phyloP scores from a whole-genome alignment of 805 yeast species.

The Metschnikowia peoriensis region DNA sequence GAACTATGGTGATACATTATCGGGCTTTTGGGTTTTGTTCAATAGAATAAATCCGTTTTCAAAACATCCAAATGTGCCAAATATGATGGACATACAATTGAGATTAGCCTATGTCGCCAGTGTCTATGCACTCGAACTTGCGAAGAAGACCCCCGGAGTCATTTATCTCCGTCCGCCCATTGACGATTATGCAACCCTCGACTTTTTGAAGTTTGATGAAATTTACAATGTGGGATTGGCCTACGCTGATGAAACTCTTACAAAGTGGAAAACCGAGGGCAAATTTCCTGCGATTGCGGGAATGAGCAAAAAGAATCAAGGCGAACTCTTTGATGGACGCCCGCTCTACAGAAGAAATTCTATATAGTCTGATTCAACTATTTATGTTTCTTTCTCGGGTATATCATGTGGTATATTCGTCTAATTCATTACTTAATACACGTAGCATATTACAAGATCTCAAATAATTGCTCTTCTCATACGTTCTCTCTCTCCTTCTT shows the following conservation, averaged over 20 bases:
- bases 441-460: not conserved
- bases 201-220: constrained; percentile 88
- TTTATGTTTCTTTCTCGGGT: not conserved
- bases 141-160: constrained; percentile 82
- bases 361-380: constrained; percentile 1
- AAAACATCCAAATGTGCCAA: constrained; percentile 82
- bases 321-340: constrained; percentile 7
- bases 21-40: constrained; percentile 87
- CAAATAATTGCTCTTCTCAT: too few species aligned
- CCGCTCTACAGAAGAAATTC: constrained; percentile 18
- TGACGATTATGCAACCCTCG: constrained; percentile 86
- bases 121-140: constrained; percentile 86
- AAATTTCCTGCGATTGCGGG: constrained; percentile 66
- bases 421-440: not conserved
- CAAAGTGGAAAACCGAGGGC: constrained; percentile 49
- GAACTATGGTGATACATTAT: constrained; percentile 88
- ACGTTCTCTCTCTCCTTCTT: not conserved
- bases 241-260: constrained; percentile 63
- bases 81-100: constrained; percentile 92
- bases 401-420: not conserved
- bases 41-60: constrained; percentile 92
- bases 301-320: constrained; percentile 8
- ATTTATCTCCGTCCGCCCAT: constrained; percentile 91
- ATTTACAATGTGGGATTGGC: constrained; percentile 76
- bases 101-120: constrained; percentile 92